phyloP scores from a whole-genome alignment of 768 basidiomycete species.

The Suillus discolor region DNA sequence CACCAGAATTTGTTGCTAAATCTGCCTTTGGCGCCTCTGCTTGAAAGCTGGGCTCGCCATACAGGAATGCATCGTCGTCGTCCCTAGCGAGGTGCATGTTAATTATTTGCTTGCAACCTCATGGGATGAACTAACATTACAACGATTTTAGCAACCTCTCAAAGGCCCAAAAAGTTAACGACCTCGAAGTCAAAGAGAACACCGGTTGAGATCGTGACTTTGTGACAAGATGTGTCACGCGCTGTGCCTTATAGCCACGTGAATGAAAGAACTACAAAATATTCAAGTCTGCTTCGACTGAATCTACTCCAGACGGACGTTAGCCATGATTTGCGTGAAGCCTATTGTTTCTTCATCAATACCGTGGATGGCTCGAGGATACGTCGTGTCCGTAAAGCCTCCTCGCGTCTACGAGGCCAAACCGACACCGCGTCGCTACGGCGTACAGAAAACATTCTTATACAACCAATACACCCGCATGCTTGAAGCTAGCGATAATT shows the following conservation, averaged over 20 bases:
- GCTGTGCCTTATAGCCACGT: conserved; percentile 2
- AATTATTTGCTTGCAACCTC: conserved; percentile 21
- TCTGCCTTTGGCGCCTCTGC: conserved; percentile 35
- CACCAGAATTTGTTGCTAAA: conserved; percentile 44
- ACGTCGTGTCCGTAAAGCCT: conserved; percentile 59
- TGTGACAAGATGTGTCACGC: conserved; percentile 28
- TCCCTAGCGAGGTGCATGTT: conserved; percentile 48
- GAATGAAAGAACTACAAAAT: background rate
- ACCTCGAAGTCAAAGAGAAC: conserved; percentile 19
- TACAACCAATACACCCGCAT: conserved; percentile 80
- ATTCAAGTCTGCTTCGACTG: background rate
- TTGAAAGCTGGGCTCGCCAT: conserved; percentile 51
- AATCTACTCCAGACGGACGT: background rate
- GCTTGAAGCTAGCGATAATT: conserved; percentile 53
- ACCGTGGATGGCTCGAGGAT: conserved; percentile 38
- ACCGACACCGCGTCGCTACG: conserved; percentile 65
- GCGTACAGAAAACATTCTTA: conserved; percentile 78
- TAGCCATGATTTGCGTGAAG: conserved; percentile 14
- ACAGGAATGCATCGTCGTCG: conserved; percentile 82
- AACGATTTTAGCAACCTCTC: conserved; percentile 9
- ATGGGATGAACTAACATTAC: conserved; percentile 24
- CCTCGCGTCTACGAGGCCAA: conserved; percentile 56
- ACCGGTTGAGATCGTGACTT: conserved; percentile 26
- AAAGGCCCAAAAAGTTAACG: conserved; percentile 14
- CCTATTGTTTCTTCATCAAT: conserved; percentile 14